A percentile compares a stretch with the other conserved stretches of the same genome.
Evolutionary conservation across 805 yeast genomes (phyloP).

Genomic region (Millerozyma miso): DNA sequence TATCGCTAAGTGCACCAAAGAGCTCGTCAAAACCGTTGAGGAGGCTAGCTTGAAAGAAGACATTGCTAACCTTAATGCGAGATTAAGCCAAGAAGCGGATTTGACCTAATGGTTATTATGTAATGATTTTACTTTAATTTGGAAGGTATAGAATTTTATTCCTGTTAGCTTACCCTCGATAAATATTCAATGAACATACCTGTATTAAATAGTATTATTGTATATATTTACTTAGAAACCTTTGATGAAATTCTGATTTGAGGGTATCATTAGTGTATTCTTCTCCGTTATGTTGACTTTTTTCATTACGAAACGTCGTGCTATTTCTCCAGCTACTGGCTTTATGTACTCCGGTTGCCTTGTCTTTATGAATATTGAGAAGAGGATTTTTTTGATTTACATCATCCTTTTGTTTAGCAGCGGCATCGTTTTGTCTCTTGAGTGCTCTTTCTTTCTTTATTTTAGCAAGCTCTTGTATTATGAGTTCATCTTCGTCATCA

Average conservation of each 20-base stretch:
- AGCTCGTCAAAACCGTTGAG: constrained; percentile 91
- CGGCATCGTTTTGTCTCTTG: constrained; percentile 7
- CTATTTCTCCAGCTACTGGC: constrained; percentile 24
- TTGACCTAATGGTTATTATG: constrained; percentile 11
- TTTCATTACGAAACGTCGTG: constrained; percentile 18
- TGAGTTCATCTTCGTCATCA: constrained; percentile 14
- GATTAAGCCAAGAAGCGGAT: constrained; percentile 40
- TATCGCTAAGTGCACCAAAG: constrained; percentile 94
- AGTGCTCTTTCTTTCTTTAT: constrained; percentile 13
- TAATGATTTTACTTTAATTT: not conserved
- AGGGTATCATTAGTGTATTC: constrained; percentile 30
- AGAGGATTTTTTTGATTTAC: constrained; percentile 10
- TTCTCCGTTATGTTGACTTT: constrained; percentile 1
- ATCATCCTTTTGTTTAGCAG: not conserved
- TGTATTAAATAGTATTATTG: constrained; percentile 11
- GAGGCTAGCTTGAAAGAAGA: constrained; percentile 88
- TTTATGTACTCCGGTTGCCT: constrained; percentile 14
- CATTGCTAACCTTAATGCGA: constrained; percentile 73
- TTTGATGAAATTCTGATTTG: constrained; percentile 31
- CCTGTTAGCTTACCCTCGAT: not conserved
- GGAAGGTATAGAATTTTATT: not conserved
- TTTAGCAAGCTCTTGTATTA: constrained; percentile 17
- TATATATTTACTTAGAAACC: constrained; percentile 31
- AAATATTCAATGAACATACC: not conserved
- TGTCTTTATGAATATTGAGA: constrained; percentile 7